Conservation (phyloP, 2,329 filamentous ascomycete species). For the Juglanconis oblonga region DNA sequence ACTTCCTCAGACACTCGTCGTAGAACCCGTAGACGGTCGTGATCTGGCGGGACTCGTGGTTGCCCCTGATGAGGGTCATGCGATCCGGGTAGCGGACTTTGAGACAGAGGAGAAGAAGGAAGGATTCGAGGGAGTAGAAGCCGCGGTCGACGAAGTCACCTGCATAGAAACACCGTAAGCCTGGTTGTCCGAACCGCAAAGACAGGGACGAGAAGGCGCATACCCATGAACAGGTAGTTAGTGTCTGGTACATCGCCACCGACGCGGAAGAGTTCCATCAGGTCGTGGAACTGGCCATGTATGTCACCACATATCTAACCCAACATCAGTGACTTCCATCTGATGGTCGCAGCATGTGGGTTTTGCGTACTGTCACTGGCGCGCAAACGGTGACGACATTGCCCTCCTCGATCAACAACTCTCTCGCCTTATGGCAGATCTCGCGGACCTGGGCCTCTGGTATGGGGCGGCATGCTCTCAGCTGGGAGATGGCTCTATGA, state of each 20-base stretch:
- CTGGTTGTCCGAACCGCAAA: not conserved
- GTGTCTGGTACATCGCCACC: conserved; percentile 93
- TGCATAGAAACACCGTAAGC: conserved; percentile 29
- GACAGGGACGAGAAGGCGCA: conserved; percentile 13
- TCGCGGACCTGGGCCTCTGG: conserved; percentile 94
- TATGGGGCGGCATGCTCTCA: conserved; percentile 93
- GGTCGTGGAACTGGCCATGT: conserved; percentile 92
- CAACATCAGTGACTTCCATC: conserved; percentile 3
- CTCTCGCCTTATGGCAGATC: conserved; percentile 93
- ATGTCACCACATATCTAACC: conserved; percentile 89
- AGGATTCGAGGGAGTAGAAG: conserved; percentile 97
- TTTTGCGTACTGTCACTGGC: conserved; percentile 73
- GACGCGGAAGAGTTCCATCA: conserved; percentile 95
- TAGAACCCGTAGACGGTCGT: conserved; percentile 98
- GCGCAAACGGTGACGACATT: conserved; percentile 95
- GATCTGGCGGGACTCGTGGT: conserved; percentile 95
- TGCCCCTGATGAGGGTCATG: conserved; percentile 92
- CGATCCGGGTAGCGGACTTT: conserved; percentile 97
- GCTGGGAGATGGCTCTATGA: conserved; percentile 82
- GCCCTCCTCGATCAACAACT: conserved; percentile 94
- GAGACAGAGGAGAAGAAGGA: conserved; percentile 89
- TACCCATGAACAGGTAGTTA: conserved; percentile 96
- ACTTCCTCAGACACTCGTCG: conserved; percentile 93
- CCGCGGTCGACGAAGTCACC: conserved; percentile 97
- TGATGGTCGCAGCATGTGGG: not conserved